Evolutionary conservation across 305 asterid species (phyloP), one percentile per base, ranked within the genome.

Genomic region (Plantago coronopus): DNA sequence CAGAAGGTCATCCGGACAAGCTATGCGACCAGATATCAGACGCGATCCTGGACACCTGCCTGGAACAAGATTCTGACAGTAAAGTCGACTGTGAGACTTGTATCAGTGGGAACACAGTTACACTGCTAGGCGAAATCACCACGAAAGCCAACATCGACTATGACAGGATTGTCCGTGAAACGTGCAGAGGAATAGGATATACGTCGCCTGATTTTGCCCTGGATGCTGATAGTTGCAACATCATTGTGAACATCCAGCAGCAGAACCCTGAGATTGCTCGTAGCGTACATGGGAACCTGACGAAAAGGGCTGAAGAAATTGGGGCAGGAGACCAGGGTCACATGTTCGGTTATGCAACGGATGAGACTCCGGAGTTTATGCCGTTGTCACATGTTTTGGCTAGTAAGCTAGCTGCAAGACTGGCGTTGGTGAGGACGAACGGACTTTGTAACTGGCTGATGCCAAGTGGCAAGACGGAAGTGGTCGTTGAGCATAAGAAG

Each of bases 281-380:
- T 34, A 21, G 19, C 34, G 74, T 75, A n/a, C 72, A 75, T 38
- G 74, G 80, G 13, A 42, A 75, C 45, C 49, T 71, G 10, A 63
- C 66, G 11, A 75, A 75, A 38, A 56, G 64, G 47, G 68, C 72
- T 1, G 68, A 76, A 62, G 75, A 71, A 29, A 68, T 76, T 21
- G 77, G 72, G 17, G 80, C 80, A 3, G 77, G 80, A 1, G 80
- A 75, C 44, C 80, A 75, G 47, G 80, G 80, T 0, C 79, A n/a
- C n/a, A n/a, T n/a, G n/a, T n/a, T n/a, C n/a, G n/a, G n/a, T n/a
- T n/a, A n/a, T n/a, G n/a, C n/a, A 66, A 75, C 76, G 0, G 76
- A 75, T 25, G 74, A 75, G 46, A 70, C 76, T 12, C 74, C 80
- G 12, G 74, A 71, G 56, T 49, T 61, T 40, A 71, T 71, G 80